A percentile compares a stretch with the other conserved stretches of the same genome.
Evolutionary conservation across 2,329 filamentous ascomycete species (phyloP).

Genomic region (Fusarium sp.): DNA sequence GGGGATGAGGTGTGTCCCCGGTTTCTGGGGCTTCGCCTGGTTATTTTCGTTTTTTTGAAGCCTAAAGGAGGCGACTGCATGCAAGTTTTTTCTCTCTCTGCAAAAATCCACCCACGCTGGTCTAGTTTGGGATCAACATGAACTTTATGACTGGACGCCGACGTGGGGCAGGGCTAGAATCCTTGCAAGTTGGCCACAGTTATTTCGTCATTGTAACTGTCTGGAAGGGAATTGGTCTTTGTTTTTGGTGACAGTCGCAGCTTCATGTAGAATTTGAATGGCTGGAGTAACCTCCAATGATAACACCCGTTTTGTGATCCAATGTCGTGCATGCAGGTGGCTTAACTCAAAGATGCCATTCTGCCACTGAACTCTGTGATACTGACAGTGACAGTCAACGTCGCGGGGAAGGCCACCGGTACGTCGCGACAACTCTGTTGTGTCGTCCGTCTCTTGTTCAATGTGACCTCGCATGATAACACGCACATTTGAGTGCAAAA

Average conservation of each 20-base stretch:
- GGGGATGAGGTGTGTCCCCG: constrained; percentile 5
- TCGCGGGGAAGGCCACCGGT: neutral
- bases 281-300: neutral
- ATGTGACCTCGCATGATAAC: too few species aligned
- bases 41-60: constrained; percentile 15
- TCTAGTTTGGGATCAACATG: constrained; percentile 21
- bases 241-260: neutral
- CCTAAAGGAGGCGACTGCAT: constrained; percentile 27
- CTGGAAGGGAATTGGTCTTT: constrained; percentile 1
- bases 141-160: constrained; percentile 11
- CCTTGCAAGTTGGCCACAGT: constrained; percentile 41
- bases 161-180: constrained; percentile 43
- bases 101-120: constrained; percentile 36
- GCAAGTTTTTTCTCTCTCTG: constrained; percentile 17
- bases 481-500: too few species aligned
- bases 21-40: constrained; percentile 15
- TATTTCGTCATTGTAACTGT: constrained; percentile 46
- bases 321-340: neutral
- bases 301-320: neutral
- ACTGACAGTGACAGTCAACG: neutral
- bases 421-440: too few species aligned
- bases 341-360: neutral
- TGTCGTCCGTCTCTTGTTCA: too few species aligned
- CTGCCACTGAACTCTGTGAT: neutral
- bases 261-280: too few species aligned